A percentile compares a stretch with the other conserved stretches of the same genome.
These are phyloP conservation scores for Apophysomyces elegans DNA, from an alignment of 371 early-diverging fungal genomes.

Conservation along the genomic window DNA sequence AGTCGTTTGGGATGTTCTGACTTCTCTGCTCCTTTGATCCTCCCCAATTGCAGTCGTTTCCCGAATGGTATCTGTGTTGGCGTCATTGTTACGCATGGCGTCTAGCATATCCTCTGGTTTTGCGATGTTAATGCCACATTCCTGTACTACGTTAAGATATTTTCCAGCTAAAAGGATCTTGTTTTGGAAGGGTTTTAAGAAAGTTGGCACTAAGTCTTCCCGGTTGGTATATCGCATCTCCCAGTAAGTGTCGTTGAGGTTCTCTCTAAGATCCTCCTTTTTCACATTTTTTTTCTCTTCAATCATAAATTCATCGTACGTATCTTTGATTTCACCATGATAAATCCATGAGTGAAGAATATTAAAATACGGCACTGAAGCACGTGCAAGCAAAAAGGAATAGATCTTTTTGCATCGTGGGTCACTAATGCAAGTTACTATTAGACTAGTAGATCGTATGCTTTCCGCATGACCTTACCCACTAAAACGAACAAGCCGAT, in stretches of 20 bases:
- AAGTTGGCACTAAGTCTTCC: constrained; percentile 69
- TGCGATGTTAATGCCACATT: constrained; percentile 74
- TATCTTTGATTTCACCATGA: constrained; percentile 83
- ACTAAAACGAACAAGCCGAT: constrained; percentile 62
- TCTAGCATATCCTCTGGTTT: constrained; percentile 49
- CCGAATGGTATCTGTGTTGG: constrained; percentile 6
- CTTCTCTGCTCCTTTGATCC: constrained; percentile 8
- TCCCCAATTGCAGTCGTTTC: background rate
- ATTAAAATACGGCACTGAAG: constrained; percentile 81
- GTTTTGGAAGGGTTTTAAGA: constrained; percentile 70
- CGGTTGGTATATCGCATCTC: constrained; percentile 78
- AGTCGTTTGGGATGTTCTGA: background rate
- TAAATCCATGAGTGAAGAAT: constrained; percentile 90
- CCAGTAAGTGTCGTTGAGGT: constrained; percentile 87
- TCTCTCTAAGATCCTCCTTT: constrained; percentile 68
- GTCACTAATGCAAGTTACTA: constrained; percentile 53
- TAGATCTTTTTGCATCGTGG: constrained; percentile 76
- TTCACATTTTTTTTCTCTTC: constrained; percentile 60
- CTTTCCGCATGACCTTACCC: constrained; percentile 66
- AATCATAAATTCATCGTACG: constrained; percentile 92
- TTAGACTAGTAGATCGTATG: constrained; percentile 29
- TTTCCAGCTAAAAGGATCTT: constrained; percentile 92
- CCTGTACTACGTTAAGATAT: constrained; percentile 90
- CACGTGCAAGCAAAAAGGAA: constrained; percentile 72
- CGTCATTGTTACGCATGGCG: constrained; percentile 20